Base-by-base conservation (phyloP, 2,329 filamentous ascomycete species). In the Sporothrix inflata region DNA sequence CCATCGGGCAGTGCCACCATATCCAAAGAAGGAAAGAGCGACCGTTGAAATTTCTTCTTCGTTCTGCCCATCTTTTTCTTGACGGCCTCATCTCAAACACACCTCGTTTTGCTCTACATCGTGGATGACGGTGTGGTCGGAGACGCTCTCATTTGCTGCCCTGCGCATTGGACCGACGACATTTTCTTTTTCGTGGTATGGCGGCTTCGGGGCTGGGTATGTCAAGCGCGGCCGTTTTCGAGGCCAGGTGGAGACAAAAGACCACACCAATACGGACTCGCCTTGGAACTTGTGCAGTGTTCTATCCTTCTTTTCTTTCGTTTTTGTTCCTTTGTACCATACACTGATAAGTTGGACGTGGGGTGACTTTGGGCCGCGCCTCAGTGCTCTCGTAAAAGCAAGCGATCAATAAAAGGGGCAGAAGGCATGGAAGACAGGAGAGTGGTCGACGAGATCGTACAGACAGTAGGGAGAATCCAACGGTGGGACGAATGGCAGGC, bases 121-220 rank as follows among this genome's bases (percentile, higher is more conserved):
- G 42, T 49, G 27, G 53, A 34, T 34, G 53, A 14, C 27, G 24
- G 12, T 14, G 45, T 34, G 16, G 6, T 19, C 14, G 14, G 42
- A 47, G 30, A 8, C 30, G 14, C n/a, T 70, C 8, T 60, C 14
- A 72, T 74, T 74, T 61, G 72, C 67, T 68, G 72, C 67, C 67
- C 70, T 67, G 38, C 60, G 27, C 3, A 8, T 60, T 57, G 57
- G 38, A 16, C 53, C 11, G 5, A 57, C 38, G 60, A 38, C 21
- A 65, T 27, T 30, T 11, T 6, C 8, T 51, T 49, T 65, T 38
- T 42, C 14, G 71, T 53, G 19, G 47, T 51, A 68, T 61, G 61
- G 14, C 24, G 38, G 42, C 49, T 21, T 24, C 19, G 61, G 53
- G 51, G 63, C 63, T 67, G 63, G 63, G 63, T 65, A 34, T n/a